Percentiles rank a stretch among this genome's conserved stretches.
These are phyloP conservation scores for Chenopodium album DNA, from an alignment of 148 eudicot genomes.

Conservation along the genomic window DNA sequence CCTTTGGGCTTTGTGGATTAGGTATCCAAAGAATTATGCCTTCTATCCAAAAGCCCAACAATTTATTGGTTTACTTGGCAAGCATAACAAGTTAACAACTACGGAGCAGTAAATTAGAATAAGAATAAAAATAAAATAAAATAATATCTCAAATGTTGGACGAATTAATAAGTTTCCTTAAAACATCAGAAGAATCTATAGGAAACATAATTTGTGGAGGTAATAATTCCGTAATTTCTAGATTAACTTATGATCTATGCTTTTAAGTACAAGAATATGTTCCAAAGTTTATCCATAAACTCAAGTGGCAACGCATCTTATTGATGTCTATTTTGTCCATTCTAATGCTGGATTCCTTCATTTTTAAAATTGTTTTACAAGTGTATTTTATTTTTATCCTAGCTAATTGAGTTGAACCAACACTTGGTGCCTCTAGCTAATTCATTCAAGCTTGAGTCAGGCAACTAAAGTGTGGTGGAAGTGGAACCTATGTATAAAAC, in stretches of 20 bases:
- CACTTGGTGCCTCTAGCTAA: no score
- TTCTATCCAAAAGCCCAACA: not conserved
- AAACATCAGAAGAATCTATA: slow-evolving; percentile 15
- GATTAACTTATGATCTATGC: slow-evolving; percentile 9
- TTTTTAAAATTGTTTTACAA: no score
- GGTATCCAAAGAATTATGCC: slow-evolving; percentile 3
- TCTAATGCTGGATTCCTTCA: not conserved
- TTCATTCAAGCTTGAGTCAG: no score
- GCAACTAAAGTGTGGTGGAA: no score
- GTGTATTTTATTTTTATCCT: no score
- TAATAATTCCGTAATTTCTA: slow-evolving; percentile 15
- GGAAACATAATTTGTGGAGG: slow-evolving; percentile 12
- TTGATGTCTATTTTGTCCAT: not conserved
- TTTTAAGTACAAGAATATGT: slow-evolving; percentile 28
- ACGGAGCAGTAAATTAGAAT: no score
- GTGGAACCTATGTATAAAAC: no score
- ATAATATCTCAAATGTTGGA: not conserved
- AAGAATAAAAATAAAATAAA: no score
- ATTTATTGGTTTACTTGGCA: not conserved
- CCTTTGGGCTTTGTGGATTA: slow-evolving; percentile 12
- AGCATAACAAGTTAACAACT: not conserved
- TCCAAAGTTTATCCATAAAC: slow-evolving; percentile 9
- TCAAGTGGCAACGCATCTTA: not conserved
- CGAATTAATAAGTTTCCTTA: slow-evolving; percentile 19
- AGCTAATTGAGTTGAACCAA: not conserved